These are phyloP conservation scores for Jackrogersella minutella DNA, from an alignment of 495 filamentous ascomycete species.

Conservation along the genomic window DNA sequence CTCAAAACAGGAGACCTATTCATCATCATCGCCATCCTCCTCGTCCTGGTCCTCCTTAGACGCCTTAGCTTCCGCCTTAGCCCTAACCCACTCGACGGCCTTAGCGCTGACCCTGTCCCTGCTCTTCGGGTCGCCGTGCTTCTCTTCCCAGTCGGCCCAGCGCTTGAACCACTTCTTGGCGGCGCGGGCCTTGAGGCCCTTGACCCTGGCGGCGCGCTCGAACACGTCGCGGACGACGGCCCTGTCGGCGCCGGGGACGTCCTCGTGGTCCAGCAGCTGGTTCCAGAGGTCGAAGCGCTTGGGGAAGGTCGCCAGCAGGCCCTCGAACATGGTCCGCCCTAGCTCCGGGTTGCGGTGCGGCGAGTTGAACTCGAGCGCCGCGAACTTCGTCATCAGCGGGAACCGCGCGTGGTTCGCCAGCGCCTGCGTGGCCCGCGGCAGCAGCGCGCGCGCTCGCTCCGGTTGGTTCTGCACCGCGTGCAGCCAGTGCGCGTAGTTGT, in stretches of 20 bases:
- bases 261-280: conserved; percentile 84
- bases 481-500: conserved; percentile 95
- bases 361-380: conserved; percentile 86
- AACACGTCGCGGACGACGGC: conserved; percentile 72
- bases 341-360: conserved; percentile 85
- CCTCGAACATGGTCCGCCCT: conserved; percentile 93
- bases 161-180: conserved; percentile 84
- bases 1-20: too few relatives aligned
- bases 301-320: conserved; percentile 80
- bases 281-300: conserved; percentile 94
- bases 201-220: conserved; percentile 76
- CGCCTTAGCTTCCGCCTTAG: conserved; percentile 47
- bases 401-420: conserved; percentile 74
- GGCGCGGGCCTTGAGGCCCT: conserved; percentile 73
- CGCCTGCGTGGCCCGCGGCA: conserved; percentile 87
- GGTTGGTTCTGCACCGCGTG: conserved; percentile 72
- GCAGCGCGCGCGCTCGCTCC: conserved; percentile 76
- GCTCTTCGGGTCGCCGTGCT: conserved; percentile 73
- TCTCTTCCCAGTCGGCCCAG: conserved; percentile 83
- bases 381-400: conserved; percentile 84
- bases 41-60: conserved; percentile 41
- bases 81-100: conserved; percentile 70
- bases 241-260: conserved; percentile 56
- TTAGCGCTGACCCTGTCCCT: conserved; percentile 75
- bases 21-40: conserved; percentile 27